phyloP scores from a whole-genome alignment of 2,329 filamentous ascomycete species.

The Lithohypha guttulata region DNA sequence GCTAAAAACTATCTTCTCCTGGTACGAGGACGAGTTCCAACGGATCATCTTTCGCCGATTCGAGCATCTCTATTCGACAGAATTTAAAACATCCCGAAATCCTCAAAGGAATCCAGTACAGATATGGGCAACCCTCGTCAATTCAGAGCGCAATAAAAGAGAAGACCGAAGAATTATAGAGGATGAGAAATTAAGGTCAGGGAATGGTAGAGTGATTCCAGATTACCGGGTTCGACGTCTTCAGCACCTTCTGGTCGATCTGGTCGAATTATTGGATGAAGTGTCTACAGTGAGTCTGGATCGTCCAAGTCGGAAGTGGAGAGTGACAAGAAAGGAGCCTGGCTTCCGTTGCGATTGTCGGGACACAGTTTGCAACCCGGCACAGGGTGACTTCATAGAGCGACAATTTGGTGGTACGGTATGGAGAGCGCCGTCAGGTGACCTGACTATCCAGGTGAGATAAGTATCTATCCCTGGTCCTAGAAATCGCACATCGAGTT shows the following conservation, averaged over 20 bases:
- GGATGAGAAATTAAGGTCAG: constrained; percentile 31
- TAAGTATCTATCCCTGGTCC: too few relatives aligned
- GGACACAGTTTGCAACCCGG: not conserved
- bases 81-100: not conserved
- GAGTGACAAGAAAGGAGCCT: not conserved
- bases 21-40: not conserved
- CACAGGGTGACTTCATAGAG: not conserved
- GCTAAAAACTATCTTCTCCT: constrained; percentile 52
- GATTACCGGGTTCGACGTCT: not conserved
- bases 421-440: not conserved
- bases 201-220: not conserved
- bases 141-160: not conserved
- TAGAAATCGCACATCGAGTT: not conserved
- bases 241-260: not conserved
- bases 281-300: not conserved
- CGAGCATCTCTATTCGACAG: not conserved
- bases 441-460: too few relatives aligned
- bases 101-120: constrained; percentile 36
- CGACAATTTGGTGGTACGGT: not conserved
- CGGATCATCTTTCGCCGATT: constrained; percentile 3
- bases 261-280: not conserved
- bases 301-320: not conserved
- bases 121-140: not conserved
- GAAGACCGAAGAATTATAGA: not conserved
- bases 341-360: not conserved